Conservation (phyloP, 2,329 filamentous ascomycete species). For the Annulohypoxylon truncatum region DNA sequence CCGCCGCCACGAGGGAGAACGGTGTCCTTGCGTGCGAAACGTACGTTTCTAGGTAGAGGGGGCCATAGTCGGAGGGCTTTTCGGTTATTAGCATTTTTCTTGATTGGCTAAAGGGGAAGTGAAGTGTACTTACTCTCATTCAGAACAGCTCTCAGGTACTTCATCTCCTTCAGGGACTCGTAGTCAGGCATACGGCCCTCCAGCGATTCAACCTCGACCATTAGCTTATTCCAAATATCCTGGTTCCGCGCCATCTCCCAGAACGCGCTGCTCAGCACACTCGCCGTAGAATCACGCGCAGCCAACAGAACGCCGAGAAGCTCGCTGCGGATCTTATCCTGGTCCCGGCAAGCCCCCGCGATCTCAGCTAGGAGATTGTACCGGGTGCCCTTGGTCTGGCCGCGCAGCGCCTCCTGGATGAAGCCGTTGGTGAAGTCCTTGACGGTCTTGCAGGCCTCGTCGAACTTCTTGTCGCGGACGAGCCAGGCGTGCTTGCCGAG, state of each 20-base stretch:
- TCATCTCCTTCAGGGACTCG: slow-evolving; percentile 6
- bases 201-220: background rate
- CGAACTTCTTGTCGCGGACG: slow-evolving; percentile 7
- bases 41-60: background rate
- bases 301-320: slow-evolving; percentile 5
- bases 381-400: background rate
- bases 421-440: slow-evolving; percentile 7
- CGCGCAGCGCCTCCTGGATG: slow-evolving; percentile 8
- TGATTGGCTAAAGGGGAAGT: background rate
- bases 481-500: background rate
- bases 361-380: slow-evolving; percentile 7
- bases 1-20: slow-evolving; percentile 61
- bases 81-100: background rate
- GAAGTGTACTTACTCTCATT: slow-evolving; percentile 14
- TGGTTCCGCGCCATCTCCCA: slow-evolving; percentile 6
- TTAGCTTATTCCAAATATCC: slow-evolving; percentile 10
- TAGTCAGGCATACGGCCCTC: background rate
- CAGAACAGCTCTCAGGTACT: slow-evolving; percentile 11
- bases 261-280: slow-evolving; percentile 2
- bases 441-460: background rate
- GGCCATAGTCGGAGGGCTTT: slow-evolving; percentile 13
- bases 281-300: slow-evolving; percentile 9
- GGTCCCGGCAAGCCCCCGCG: background rate
- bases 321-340: slow-evolving; percentile 5
- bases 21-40: slow-evolving; percentile 45